These are phyloP conservation scores for Marchantia polymorpha DNA, from an alignment of 225 moss, liverwort and hornwort genomes.

Conservation along the genomic window DNA sequence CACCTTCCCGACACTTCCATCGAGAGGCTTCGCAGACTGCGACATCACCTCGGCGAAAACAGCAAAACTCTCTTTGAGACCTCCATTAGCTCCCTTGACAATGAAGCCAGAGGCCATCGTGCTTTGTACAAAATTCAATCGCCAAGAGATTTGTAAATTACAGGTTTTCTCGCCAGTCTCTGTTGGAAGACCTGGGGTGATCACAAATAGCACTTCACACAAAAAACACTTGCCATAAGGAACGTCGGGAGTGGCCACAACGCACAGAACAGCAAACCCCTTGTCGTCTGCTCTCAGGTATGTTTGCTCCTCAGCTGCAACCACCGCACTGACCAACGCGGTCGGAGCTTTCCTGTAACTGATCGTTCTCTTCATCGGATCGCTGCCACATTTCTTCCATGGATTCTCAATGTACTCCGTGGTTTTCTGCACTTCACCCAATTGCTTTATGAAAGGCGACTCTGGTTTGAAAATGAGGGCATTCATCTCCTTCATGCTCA, in stretches of 20 bases:
- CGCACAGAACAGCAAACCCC: constrained; percentile 53
- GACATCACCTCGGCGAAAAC: constrained; percentile 48
- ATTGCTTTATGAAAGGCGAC: constrained; percentile 58
- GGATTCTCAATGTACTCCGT: constrained; percentile 58
- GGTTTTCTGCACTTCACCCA: constrained; percentile 58
- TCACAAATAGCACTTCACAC: constrained; percentile 61
- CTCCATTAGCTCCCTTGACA: constrained; percentile 62
- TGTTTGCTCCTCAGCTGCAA: constrained; percentile 64
- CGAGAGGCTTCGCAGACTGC: constrained; percentile 51
- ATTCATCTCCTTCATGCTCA: constrained; percentile 83
- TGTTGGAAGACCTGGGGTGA: constrained; percentile 50
- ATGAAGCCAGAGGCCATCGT: constrained; percentile 82
- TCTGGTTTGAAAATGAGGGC: constrained; percentile 65
- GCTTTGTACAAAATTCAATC: constrained; percentile 65
- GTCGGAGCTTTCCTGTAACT: constrained; percentile 74
- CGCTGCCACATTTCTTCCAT: constrained; percentile 65
- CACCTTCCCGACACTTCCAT: neutral
- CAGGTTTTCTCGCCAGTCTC: constrained; percentile 54
- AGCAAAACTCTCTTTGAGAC: constrained; percentile 70
- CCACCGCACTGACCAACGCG: constrained; percentile 63
- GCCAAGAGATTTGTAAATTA: constrained; percentile 67
- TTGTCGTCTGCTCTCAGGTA: constrained; percentile 69
- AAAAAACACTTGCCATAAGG: constrained; percentile 71
- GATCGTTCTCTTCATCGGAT: constrained; percentile 55
- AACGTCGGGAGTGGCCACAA: constrained; percentile 78